Evolutionary conservation across 257 asterid species (phyloP).

Genomic region (Solanum sparsipilum): DNA sequence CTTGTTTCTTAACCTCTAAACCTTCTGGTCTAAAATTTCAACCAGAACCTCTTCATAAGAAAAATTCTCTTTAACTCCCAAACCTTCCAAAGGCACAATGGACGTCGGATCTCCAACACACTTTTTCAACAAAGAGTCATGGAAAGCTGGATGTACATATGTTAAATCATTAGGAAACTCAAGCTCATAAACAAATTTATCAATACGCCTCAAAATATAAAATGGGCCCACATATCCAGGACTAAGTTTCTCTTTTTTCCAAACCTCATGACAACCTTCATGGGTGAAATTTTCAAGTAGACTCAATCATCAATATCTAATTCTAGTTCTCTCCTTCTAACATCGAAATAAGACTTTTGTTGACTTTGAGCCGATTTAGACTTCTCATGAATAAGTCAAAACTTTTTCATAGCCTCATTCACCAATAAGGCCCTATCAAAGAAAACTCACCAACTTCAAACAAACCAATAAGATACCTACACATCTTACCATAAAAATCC

Average conservation of each 20-base stretch:
- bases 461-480: no score
- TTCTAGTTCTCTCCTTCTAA: background rate
- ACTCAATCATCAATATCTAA: background rate
- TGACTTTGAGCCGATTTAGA: background rate
- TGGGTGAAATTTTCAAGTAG: background rate
- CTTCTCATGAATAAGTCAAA: background rate
- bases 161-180: background rate
- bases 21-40: background rate
- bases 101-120: background rate
- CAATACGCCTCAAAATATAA: background rate
- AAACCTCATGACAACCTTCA: background rate
- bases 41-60: background rate
- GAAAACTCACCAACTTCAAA: no score
- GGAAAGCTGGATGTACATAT: fast-evolving
- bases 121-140: background rate
- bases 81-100: background rate
- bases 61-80: background rate
- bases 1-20: background rate
- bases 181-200: background rate
- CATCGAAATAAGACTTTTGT: background rate
- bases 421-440: no score
- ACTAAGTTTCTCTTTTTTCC: background rate
- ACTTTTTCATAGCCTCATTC: no score
- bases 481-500: no score
- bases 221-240: background rate